phyloP scores from a whole-genome alignment of 129 eudicot genomes.

The Flaveria sonorensis region DNA sequence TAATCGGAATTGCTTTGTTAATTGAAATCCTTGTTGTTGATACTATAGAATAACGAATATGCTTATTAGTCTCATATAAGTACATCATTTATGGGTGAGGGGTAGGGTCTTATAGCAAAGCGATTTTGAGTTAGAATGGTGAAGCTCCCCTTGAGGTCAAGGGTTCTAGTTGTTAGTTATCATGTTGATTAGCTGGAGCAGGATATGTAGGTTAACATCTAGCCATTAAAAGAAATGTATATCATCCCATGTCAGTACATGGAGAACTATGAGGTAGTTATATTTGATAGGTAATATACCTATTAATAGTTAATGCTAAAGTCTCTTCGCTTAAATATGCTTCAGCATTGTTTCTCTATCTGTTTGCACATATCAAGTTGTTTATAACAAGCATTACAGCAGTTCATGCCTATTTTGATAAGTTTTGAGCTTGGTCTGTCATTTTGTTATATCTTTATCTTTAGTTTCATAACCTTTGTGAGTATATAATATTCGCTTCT shows the following conservation, averaged over 20 bases:
- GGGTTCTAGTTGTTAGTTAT: no score
- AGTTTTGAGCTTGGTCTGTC: not conserved
- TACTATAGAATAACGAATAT: not conserved
- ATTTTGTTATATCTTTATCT: not conserved
- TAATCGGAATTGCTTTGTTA: not conserved
- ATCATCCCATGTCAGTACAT: not conserved
- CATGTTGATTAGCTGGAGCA: not conserved
- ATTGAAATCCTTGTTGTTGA: not conserved
- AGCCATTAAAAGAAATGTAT: no score
- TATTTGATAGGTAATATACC: not conserved
- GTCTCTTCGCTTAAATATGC: not conserved
- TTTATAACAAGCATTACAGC: not conserved
- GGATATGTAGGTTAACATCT: no score
- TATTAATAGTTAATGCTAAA: not conserved
- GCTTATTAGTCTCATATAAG: not conserved
- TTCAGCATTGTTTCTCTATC: not conserved
- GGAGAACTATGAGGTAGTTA: not conserved
- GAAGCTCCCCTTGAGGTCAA: no score
- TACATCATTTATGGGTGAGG: not conserved
- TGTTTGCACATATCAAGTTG: conserved; percentile 5
- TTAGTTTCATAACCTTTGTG: not conserved
- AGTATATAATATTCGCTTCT: not conserved
- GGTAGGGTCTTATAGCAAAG: no score
- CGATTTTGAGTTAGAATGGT: no score
- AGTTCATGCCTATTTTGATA: not conserved